These are phyloP conservation scores for Fusarium nisikadoi DNA, from an alignment of 2,329 filamentous ascomycete species.

Conservation along the genomic window DNA sequence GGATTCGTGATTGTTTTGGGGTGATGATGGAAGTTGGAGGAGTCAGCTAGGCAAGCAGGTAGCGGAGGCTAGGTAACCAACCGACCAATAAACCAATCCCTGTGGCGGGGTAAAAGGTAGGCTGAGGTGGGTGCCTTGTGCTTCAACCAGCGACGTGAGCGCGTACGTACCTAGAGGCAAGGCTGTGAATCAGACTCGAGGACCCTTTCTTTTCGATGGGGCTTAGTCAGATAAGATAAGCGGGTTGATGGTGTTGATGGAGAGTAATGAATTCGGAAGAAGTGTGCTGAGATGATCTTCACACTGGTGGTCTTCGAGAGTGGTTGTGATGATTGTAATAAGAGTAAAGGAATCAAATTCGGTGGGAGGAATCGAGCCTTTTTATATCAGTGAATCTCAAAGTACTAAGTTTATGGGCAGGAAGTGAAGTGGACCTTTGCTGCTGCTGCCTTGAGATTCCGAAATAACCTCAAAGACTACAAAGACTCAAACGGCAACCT, in stretches of 20 bases:
- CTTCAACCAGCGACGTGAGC: slow-evolving; percentile 15
- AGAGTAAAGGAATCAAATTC: background rate
- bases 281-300: background rate
- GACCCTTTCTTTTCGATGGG: slow-evolving; percentile 18
- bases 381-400: slow-evolving; percentile 8
- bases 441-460: slow-evolving; percentile 33
- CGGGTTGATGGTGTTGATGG: background rate
- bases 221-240: slow-evolving; percentile 9
- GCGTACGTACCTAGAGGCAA: slow-evolving; percentile 25
- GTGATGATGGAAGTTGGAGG: slow-evolving; percentile 41
- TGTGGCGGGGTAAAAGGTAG: slow-evolving; percentile 38
- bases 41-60: slow-evolving; percentile 21
- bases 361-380: background rate
- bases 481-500: slow-evolving; percentile 22
- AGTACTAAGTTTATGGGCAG: background rate
- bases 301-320: background rate
- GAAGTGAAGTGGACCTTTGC: slow-evolving; percentile 16
- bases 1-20: slow-evolving; percentile 17
- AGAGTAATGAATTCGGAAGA: background rate
- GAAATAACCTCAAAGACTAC: slow-evolving; percentile 7
- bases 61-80: slow-evolving; percentile 13
- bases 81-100: slow-evolving; percentile 35
- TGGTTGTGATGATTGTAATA: background rate
- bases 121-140: slow-evolving; percentile 26
- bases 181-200: slow-evolving; percentile 24